These are phyloP conservation scores for Aspergillus tubingensis DNA, from an alignment of 2,329 filamentous ascomycete species.

Conservation along the genomic window DNA sequence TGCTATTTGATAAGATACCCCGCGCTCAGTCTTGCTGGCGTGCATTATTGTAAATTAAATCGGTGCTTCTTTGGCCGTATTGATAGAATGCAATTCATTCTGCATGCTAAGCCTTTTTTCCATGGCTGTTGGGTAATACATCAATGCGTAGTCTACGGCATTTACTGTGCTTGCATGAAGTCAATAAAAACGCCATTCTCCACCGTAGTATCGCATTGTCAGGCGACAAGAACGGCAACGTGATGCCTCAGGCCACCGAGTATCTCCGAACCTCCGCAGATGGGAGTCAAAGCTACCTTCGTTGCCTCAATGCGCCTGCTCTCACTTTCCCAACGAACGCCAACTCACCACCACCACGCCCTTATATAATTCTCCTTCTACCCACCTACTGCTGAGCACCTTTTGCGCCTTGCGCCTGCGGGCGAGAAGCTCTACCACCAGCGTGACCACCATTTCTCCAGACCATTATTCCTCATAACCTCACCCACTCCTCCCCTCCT, in stretches of 20 bases:
- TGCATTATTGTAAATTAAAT: conserved; percentile 1
- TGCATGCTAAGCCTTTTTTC: not conserved
- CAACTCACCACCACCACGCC: conserved; percentile 4
- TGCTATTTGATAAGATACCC: conserved; percentile 35
- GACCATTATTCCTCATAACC: conserved; percentile 1
- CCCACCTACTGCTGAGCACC: conserved; percentile 8
- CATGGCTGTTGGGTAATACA: not conserved
- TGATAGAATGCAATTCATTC: not conserved
- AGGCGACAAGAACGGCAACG: not conserved
- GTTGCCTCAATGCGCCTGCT: conserved; percentile 7
- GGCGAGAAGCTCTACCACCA: conserved; percentile 20
- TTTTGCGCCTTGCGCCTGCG: conserved; percentile 22
- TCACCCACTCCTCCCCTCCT: conserved; percentile 1
- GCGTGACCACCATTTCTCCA: not conserved
- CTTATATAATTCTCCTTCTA: not conserved
- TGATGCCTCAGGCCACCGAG: conserved; percentile 28
- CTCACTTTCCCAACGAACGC: not conserved
- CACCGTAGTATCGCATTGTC: not conserved
- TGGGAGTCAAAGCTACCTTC: conserved; percentile 6
- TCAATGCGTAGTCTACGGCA: not conserved
- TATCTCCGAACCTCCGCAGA: conserved; percentile 3
- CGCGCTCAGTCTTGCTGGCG: conserved; percentile 7
- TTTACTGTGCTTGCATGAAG: not conserved
- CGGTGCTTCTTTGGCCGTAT: not conserved
- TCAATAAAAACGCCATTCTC: too few relatives aligned